Evolutionary conservation across 2,329 filamentous ascomycete genomes (phyloP).

Genomic region (Stagonosporopsis vannaccii): DNA sequence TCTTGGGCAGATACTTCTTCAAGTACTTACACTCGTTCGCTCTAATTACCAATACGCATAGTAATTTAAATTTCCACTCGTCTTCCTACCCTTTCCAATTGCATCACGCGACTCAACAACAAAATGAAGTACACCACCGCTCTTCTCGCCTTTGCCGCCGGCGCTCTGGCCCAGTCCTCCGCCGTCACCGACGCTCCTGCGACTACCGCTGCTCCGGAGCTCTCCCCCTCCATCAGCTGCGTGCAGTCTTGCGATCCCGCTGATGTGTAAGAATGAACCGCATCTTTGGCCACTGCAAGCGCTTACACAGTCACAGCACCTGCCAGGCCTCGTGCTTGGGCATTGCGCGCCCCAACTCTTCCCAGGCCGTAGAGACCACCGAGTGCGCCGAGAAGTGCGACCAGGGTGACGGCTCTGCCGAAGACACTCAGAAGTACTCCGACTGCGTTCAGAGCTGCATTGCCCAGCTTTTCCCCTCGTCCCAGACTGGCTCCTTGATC

Average conservation of each 20-base stretch:
- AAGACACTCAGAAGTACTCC: conserved; percentile 56
- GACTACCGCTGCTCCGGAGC: conserved; percentile 35
- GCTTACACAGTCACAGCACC: conserved; percentile 22
- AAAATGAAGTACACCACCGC: conserved; percentile 55
- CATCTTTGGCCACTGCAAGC: background rate
- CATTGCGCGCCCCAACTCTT: conserved; percentile 60
- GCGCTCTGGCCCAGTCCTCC: conserved; percentile 54
- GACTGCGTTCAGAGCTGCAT: conserved; percentile 60
- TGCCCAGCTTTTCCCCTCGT: conserved; percentile 57
- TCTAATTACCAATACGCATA: conserved; percentile 6
- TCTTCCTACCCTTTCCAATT: background rate
- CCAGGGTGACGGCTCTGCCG: conserved; percentile 59
- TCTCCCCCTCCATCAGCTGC: conserved; percentile 43
- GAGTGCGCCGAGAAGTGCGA: conserved; percentile 61
- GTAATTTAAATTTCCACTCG: conserved; percentile 8
- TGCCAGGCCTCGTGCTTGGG: conserved; percentile 61
- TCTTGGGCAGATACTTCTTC: conserved; percentile 15
- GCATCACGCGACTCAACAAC: conserved; percentile 13
- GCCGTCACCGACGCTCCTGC: conserved; percentile 47
- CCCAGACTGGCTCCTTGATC: conserved; percentile 37
- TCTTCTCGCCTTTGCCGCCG: conserved; percentile 55
- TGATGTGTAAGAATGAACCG: conserved; percentile 50
- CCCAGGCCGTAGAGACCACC: conserved; percentile 59
- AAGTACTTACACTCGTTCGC: conserved; percentile 15
- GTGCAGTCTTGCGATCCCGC: conserved; percentile 48